Evolutionary conservation across 208 protist genomes (phyloP).

Genomic region (Strigomonas oncopelti): DNA sequence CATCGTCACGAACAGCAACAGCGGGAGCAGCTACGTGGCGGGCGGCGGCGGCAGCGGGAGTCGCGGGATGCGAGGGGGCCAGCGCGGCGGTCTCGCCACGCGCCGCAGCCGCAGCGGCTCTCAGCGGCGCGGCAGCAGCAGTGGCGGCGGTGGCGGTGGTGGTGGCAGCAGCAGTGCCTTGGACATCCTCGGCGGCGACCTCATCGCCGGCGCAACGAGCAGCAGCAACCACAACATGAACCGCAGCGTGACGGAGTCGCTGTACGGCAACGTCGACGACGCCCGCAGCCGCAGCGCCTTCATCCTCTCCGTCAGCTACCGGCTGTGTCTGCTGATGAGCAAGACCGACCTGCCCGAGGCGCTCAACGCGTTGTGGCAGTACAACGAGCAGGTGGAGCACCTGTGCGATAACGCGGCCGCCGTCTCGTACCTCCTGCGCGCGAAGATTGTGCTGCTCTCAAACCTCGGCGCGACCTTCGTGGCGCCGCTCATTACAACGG

Average conservation of each 20-base stretch:
- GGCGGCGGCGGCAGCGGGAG: slow-evolving; percentile 3
- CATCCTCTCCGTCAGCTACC: slow-evolving; percentile 18
- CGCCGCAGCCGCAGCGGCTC: not conserved
- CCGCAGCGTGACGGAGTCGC: not conserved
- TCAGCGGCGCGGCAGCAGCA: not conserved
- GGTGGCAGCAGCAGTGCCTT: slow-evolving; percentile 1
- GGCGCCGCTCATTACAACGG: slow-evolving; percentile 23
- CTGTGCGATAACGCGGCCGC: slow-evolving; percentile 31
- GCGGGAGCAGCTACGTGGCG: slow-evolving; percentile 1
- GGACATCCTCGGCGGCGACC: not conserved
- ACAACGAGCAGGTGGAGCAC: slow-evolving; percentile 27
- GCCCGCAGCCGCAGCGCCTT: slow-evolving; percentile 21
- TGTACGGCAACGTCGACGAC: slow-evolving; percentile 18
- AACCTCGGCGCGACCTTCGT: slow-evolving; percentile 30
- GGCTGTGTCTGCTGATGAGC: slow-evolving; percentile 35
- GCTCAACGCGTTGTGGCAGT: slow-evolving; percentile 34
- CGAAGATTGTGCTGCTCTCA: slow-evolving; percentile 30
- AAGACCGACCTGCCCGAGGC: slow-evolving; percentile 32
- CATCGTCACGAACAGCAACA: slow-evolving; percentile 11
- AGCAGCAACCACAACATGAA: not conserved
- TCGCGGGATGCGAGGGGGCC: slow-evolving; percentile 14
- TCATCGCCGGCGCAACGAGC: not conserved
- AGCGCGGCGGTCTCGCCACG: not conserved
- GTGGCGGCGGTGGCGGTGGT: not conserved
- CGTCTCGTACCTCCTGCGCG: slow-evolving; percentile 27